phyloP scores from a whole-genome alignment of 2,329 filamentous ascomycete species.

The Ophiostoma quercus region DNA sequence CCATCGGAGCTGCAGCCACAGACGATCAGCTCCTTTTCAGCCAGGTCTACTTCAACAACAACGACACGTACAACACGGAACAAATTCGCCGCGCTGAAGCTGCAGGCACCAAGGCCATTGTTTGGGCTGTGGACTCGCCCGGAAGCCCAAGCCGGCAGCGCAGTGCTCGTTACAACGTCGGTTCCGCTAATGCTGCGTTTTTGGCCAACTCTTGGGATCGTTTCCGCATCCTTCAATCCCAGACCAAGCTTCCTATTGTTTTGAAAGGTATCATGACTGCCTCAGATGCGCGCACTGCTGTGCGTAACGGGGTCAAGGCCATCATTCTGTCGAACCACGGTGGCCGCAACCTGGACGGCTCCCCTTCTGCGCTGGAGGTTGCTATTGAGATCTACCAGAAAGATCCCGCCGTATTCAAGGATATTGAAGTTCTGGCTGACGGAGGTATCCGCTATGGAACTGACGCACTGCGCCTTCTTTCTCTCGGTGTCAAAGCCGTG shows the following conservation, averaged over 20 bases:
- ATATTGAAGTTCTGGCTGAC: conserved; percentile 3
- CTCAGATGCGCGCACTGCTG: not conserved
- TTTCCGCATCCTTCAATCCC: not conserved
- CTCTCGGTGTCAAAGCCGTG: conserved; percentile 10
- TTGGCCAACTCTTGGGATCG: not conserved
- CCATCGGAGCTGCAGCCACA: not conserved
- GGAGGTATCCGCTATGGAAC: not conserved
- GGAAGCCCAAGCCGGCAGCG: conserved; percentile 4
- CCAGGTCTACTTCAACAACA: conserved; percentile 5
- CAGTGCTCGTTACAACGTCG: conserved; percentile 5
- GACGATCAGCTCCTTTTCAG: not conserved
- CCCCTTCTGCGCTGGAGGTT: conserved; percentile 2
- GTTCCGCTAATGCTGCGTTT: not conserved
- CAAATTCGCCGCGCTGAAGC: not conserved
- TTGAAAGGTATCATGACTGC: conserved; percentile 8
- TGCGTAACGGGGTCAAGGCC: not conserved
- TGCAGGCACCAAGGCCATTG: not conserved
- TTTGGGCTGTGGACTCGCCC: not conserved
- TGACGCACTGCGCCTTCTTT: not conserved
- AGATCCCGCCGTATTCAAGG: not conserved
- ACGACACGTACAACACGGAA: conserved; percentile 8
- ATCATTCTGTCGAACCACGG: conserved; percentile 12
- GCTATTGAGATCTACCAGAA: conserved; percentile 6
- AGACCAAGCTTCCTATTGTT: conserved; percentile 1
- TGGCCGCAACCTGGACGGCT: conserved; percentile 8